A percentile compares a stretch with the other conserved stretches of the same genome.
phyloP scores from a whole-genome alignment of 2,329 filamentous ascomycete species.

The Aspergillus sojae region DNA sequence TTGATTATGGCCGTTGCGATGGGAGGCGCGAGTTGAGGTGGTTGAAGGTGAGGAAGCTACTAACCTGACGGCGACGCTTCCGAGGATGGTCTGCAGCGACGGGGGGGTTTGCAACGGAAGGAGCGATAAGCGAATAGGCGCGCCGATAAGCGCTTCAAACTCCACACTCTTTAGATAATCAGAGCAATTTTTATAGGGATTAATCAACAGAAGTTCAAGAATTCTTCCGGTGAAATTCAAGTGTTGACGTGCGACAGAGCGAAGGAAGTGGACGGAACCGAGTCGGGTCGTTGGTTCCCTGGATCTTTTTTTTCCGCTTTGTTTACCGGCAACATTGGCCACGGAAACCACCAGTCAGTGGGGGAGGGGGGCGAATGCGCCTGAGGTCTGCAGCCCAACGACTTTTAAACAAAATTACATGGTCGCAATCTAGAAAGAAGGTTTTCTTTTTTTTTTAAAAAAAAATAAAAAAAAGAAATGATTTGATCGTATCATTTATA shows the following conservation, averaged over 20 bases:
- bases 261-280: background rate
- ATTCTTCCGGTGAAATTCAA: background rate
- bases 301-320: background rate
- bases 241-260: background rate
- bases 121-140: slow-evolving; percentile 25
- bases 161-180: background rate
- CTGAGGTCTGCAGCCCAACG: background rate
- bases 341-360: background rate
- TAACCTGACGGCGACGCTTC: slow-evolving; percentile 13
- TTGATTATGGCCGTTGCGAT: background rate
- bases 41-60: slow-evolving; percentile 12
- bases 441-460: background rate
- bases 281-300: background rate
- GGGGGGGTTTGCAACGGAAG: background rate
- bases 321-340: slow-evolving; percentile 4
- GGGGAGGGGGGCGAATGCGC: background rate
- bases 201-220: background rate
- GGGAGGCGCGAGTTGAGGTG: background rate
- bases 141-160: slow-evolving; percentile 24
- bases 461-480: background rate
- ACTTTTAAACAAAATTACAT: background rate
- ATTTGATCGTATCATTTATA: background rate
- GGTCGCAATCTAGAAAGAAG: background rate
- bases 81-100: slow-evolving; percentile 16
- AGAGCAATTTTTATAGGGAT: background rate